Percentiles rank a stretch among this genome's conserved stretches.
Conservation (phyloP, 345 rosid species). For the Eutrema japonicum region DNA sequence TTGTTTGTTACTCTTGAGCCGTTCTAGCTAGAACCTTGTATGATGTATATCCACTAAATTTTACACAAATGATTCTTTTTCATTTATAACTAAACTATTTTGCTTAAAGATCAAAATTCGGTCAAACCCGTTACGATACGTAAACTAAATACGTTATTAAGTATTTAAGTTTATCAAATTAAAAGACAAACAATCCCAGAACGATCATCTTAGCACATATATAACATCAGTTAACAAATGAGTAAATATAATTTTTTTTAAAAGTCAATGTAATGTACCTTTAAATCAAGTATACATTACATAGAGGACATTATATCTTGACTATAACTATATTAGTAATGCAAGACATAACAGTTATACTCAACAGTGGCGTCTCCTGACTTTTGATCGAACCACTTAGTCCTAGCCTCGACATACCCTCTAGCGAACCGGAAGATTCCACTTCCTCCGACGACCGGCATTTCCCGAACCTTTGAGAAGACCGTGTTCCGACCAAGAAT, state of each 20-base stretch:
- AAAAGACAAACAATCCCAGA: background rate
- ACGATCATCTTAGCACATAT: background rate
- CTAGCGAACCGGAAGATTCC: slow-evolving; percentile 60
- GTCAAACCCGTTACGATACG: too few relatives aligned
- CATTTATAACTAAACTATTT: too few relatives aligned
- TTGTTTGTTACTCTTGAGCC: too few relatives aligned
- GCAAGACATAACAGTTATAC: slow-evolving; percentile 47
- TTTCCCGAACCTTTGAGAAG: slow-evolving; percentile 47
- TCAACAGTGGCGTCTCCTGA: slow-evolving; percentile 43
- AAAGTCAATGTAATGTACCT: background rate
- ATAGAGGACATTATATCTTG: background rate
- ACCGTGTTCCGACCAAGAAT: slow-evolving; percentile 51
- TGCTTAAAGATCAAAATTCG: too few relatives aligned
- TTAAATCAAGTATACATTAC: background rate
- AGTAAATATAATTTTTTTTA: background rate
- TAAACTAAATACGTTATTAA: too few relatives aligned
- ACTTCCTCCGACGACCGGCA: slow-evolving; percentile 65
- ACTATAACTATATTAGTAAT: slow-evolving; percentile 24
- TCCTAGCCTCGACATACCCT: slow-evolving; percentile 53
- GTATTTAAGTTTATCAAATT: too few relatives aligned
- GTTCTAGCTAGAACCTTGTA: too few relatives aligned
- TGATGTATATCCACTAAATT: too few relatives aligned
- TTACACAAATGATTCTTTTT: too few relatives aligned
- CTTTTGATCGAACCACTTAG: slow-evolving; percentile 22
- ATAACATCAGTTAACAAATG: background rate